Evolutionary conservation across 2,329 filamentous ascomycete genomes (phyloP), one percentile per base, ranked within the genome.

Genomic region (Magnaporthiopsis poae): DNA sequence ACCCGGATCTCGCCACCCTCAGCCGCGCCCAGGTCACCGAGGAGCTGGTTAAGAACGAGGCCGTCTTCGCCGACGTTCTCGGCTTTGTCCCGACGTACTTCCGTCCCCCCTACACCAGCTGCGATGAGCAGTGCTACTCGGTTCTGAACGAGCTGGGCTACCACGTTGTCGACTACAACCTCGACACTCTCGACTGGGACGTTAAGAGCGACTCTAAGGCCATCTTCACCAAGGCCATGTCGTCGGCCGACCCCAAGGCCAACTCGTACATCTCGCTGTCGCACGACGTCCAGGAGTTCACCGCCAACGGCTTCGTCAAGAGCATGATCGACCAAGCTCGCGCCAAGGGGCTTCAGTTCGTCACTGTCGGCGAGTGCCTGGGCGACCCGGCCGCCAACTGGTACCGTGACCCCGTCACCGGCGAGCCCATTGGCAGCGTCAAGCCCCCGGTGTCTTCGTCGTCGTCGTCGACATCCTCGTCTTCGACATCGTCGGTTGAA

Each of bases 281-380:
- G 68, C 81, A 83, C 70, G 81, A 83, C 71, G 80, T 81, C 65
- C 80, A 82, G 69, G 73, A 77, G 62, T 76, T 79, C 70, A 77
- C 76, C 2, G 80, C 80, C 27, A 75, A 78, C 66, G 80, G 80
- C 68, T 74, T 83, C 39, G 80, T 79, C 12, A 75, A 78, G 25
- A 80, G 79, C 70, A 74, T 82, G 64, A 71, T 82, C 33, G 70
- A 72, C 27, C 75, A 75, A 33, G 75, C 85, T 7, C 75, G 76
- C 64, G 70, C 70, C 5, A 74, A 77, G 39, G 82, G 82, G 0
- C 80, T 77, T 67, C 71, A 72, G 62, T 78, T 79, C 66, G 83
- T 85, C 39, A 84, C 83, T 3, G 81, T 86, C 5, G 84, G 83
- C 2, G 78, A 85, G 70, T 86, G 84, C 70, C 75, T 86, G 18